Conservation (phyloP, 345 rosid genomes). For the Eucalyptus polybractea region DNA sequence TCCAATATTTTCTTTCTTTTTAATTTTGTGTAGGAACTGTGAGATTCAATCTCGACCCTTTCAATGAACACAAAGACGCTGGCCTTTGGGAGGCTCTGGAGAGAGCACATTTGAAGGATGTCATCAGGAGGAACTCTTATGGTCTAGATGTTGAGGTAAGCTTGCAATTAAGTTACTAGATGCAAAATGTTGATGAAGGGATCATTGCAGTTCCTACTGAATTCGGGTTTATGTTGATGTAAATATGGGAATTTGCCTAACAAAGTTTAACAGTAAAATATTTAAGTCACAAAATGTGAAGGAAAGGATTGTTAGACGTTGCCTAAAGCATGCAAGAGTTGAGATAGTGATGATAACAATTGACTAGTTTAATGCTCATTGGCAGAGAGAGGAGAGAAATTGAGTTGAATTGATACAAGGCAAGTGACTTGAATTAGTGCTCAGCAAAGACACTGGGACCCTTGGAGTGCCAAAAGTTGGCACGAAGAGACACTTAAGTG, state of each 20-base stretch:
- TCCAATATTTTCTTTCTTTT: background rate
- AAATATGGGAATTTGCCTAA: background rate
- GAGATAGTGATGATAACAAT: background rate
- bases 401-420: background rate
- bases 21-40: no score
- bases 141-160: conserved; percentile 21
- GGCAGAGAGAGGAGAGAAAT: background rate
- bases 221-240: background rate
- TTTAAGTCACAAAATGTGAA: background rate
- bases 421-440: background rate
- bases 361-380: background rate
- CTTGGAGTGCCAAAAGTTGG: no score
- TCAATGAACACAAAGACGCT: no score
- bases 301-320: background rate
- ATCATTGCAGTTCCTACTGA: background rate
- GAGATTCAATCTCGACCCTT: no score
- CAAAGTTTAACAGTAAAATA: background rate
- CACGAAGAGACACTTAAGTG: no score
- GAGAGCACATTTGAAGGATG: no score
- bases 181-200: background rate
- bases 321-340: background rate
- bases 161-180: background rate
- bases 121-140: no score
- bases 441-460: background rate
- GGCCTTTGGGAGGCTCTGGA: no score